Percentiles rank a stretch among this genome's conserved stretches.
Conservation (phyloP, 2,329 filamentous ascomycete species). For the Aureobasidium pullulans region DNA sequence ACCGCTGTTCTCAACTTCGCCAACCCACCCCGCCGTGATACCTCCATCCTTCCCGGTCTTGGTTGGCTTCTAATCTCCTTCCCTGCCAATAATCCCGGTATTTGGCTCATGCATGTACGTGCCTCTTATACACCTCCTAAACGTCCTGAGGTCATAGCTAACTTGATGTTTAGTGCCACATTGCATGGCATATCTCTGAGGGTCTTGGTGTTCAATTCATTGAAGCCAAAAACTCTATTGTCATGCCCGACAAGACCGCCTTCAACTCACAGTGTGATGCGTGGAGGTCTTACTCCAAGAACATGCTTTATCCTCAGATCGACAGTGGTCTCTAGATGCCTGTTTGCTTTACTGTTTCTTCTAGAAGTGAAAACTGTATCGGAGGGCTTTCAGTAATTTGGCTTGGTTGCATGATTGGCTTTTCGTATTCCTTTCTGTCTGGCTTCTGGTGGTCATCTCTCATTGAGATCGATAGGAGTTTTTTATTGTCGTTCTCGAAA, state of each 20-base stretch:
- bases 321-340: constrained; percentile 32
- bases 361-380: neutral
- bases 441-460: too few relatives aligned
- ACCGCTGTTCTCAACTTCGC: constrained; percentile 26
- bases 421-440: too few relatives aligned
- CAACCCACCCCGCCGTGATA: constrained; percentile 45
- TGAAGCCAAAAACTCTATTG: constrained; percentile 33
- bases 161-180: constrained; percentile 32
- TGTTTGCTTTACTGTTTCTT: neutral
- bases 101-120: neutral
- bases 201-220: constrained; percentile 51
- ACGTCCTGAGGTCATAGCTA: too few relatives aligned
- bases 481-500: too few relatives aligned
- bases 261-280: constrained; percentile 26
- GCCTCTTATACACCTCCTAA: too few relatives aligned
- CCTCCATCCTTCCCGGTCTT: constrained; percentile 35
- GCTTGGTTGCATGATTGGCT: too few relatives aligned
- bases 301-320: constrained; percentile 28
- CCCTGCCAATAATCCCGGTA: constrained; percentile 43
- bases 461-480: too few relatives aligned
- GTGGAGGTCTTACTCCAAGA: constrained; percentile 30
- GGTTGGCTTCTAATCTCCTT: constrained; percentile 47
- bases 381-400: too few relatives aligned
- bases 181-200: constrained; percentile 55
- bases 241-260: constrained; percentile 21